These are phyloP conservation scores for Staphylotrichum longicolle DNA, from an alignment of 495 filamentous ascomycete genomes.

Conservation along the genomic window DNA sequence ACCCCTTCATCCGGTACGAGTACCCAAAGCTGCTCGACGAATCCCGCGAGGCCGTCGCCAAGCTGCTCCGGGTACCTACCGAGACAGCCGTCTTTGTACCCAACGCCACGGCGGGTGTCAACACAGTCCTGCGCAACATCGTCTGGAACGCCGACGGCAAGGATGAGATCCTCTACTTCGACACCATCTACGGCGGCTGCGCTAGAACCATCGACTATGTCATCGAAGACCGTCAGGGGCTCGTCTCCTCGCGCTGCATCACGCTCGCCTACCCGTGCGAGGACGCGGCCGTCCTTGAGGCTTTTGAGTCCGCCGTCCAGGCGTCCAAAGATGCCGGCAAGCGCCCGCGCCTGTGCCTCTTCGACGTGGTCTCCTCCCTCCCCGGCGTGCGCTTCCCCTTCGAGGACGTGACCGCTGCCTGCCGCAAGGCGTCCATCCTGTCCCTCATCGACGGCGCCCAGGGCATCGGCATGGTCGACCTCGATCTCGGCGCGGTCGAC, in stretches of 20 bases:
- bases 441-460: slow-evolving; percentile 77
- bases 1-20: slow-evolving; percentile 68
- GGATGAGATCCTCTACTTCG: slow-evolving; percentile 67
- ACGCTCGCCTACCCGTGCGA: slow-evolving; percentile 53
- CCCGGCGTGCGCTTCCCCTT: slow-evolving; percentile 81
- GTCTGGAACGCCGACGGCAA: slow-evolving; percentile 48
- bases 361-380: slow-evolving; percentile 71
- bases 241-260: slow-evolving; percentile 40
- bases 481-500: slow-evolving; percentile 62
- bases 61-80: slow-evolving; percentile 58
- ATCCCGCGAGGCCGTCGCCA: slow-evolving; percentile 62
- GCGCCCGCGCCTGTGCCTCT: slow-evolving; percentile 61
- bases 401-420: slow-evolving; percentile 60
- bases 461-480: slow-evolving; percentile 69
- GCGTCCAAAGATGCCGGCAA: slow-evolving; percentile 44
- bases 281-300: slow-evolving; percentile 55
- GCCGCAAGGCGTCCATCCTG: slow-evolving; percentile 61
- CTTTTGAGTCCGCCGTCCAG: slow-evolving; percentile 51
- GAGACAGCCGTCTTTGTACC: slow-evolving; percentile 71
- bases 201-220: slow-evolving; percentile 68
- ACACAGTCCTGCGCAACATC: slow-evolving; percentile 75
- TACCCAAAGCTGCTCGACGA: slow-evolving; percentile 58
- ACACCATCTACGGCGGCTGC: slow-evolving; percentile 74
- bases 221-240: slow-evolving; percentile 51
- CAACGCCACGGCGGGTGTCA: slow-evolving; percentile 79